Percentiles rank a stretch among this genome's conserved stretches.
Evolutionary conservation across 2,329 filamentous ascomycete genomes (phyloP).

Genomic region (Calonectria pauciramosa): DNA sequence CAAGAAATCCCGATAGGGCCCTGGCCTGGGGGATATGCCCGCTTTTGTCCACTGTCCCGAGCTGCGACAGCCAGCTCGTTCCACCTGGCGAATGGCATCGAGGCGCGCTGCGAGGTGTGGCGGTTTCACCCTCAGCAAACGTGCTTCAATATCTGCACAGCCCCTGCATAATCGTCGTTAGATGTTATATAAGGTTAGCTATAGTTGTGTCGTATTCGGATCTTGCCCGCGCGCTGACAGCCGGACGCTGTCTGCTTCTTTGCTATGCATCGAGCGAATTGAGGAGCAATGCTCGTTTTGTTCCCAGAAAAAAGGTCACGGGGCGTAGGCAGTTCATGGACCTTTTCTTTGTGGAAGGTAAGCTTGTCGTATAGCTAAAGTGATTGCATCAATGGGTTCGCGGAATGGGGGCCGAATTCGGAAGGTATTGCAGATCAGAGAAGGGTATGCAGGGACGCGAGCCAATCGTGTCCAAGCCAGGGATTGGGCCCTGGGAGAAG

Average conservation of each 20-base stretch:
- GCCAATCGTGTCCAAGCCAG: background rate
- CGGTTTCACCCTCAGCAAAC: background rate
- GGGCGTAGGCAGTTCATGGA: background rate
- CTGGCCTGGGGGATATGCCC: background rate
- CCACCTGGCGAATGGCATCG: background rate
- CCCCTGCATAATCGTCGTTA: background rate
- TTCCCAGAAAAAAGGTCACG: background rate
- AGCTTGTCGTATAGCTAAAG: background rate
- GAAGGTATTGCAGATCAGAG: background rate
- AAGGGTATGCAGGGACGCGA: background rate
- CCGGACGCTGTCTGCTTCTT: background rate
- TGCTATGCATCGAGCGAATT: background rate
- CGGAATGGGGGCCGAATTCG: background rate
- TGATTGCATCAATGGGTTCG: background rate
- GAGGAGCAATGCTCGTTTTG: background rate
- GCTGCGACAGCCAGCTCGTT: background rate
- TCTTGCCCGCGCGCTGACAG: background rate
- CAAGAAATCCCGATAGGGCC: background rate
- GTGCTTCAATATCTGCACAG: conserved; percentile 3
- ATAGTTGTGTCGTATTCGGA: background rate
- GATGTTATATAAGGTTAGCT: background rate
- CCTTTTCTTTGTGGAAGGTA: background rate
- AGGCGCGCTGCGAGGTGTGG: background rate
- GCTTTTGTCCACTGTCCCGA: background rate
- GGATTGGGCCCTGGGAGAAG: background rate